A percentile compares a stretch with the other conserved stretches of the same genome.
These are phyloP conservation scores for Seiridium unicorne DNA, from an alignment of 2,329 filamentous ascomycete species.

Conservation along the genomic window DNA sequence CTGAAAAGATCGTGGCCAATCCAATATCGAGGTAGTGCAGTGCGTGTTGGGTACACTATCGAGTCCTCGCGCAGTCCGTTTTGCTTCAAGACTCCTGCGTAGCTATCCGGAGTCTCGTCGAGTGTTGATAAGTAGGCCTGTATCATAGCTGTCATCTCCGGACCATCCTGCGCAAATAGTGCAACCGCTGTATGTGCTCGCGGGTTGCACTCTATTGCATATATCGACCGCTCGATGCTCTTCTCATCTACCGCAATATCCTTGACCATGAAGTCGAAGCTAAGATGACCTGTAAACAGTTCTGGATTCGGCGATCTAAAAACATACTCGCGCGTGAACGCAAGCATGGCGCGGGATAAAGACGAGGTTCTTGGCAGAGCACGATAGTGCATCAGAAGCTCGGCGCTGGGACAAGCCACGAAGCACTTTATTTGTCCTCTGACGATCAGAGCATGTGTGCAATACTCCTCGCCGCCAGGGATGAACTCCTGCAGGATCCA, in stretches of 20 bases:
- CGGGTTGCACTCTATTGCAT: constrained; percentile 71
- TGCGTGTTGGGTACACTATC: constrained; percentile 14
- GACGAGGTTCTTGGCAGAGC: constrained; percentile 53
- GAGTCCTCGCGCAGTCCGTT: constrained; percentile 4
- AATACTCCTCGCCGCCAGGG: constrained; percentile 60
- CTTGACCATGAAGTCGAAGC: constrained; percentile 68
- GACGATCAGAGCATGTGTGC: constrained; percentile 70
- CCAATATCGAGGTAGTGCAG: constrained; percentile 53
- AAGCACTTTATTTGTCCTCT: constrained; percentile 64
- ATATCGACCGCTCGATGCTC: constrained; percentile 41
- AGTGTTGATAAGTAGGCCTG: constrained; percentile 53
- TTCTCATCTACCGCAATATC: constrained; percentile 24
- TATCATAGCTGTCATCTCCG: constrained; percentile 42
- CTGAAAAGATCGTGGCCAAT: constrained; percentile 63
- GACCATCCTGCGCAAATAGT: constrained; percentile 48
- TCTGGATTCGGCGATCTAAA: constrained; percentile 37
- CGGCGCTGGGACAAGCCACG: constrained; percentile 62
- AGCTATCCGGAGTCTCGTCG: not conserved
- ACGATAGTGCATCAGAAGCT: constrained; percentile 65
- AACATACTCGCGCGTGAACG: constrained; percentile 61
- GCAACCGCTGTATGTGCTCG: constrained; percentile 66
- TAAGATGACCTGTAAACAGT: constrained; percentile 66
- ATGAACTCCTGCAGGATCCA: constrained; percentile 73
- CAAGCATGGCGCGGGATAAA: constrained; percentile 59
- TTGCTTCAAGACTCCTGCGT: not conserved